phyloP scores from a whole-genome alignment of 2,329 filamentous ascomycete species.

The Sclerotinia spermophila region DNA sequence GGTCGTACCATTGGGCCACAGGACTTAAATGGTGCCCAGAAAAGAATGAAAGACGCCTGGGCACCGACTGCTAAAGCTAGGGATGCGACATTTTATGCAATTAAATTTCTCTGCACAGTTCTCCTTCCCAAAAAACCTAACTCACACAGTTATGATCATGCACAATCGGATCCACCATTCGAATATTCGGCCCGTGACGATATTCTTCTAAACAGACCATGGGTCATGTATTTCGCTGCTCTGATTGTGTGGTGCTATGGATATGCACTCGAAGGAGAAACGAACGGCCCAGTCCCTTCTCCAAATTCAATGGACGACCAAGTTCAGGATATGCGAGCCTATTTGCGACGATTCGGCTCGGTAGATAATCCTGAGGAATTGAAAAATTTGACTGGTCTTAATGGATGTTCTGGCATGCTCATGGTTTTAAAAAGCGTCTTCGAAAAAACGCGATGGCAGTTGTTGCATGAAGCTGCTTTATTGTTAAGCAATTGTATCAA shows the following conservation, averaged over 20 bases:
- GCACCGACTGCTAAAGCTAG: constrained; percentile 82
- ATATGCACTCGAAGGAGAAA: constrained; percentile 80
- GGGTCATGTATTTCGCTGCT: constrained; percentile 91
- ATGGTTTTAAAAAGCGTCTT: constrained; percentile 81
- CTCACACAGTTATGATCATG: constrained; percentile 29
- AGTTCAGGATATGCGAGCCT: constrained; percentile 73
- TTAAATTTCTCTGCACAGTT: constrained; percentile 85
- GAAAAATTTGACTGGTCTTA: constrained; percentile 68
- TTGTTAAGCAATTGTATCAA: constrained; percentile 78
- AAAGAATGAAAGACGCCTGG: constrained; percentile 85
- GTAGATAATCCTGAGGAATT: constrained; percentile 75
- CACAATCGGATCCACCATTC: constrained; percentile 38
- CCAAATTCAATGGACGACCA: constrained; percentile 60
- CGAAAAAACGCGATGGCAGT: constrained; percentile 80
- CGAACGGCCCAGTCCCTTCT: constrained; percentile 45
- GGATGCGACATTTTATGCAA: constrained; percentile 87
- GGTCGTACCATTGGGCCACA: constrained; percentile 79
- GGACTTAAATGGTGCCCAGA: constrained; percentile 74
- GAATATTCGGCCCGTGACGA: constrained; percentile 83
- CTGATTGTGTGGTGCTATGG: constrained; percentile 96
- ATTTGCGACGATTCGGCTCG: constrained; percentile 67
- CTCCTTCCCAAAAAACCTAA: constrained; percentile 57
- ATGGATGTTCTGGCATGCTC: constrained; percentile 76
- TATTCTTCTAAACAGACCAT: constrained; percentile 83
- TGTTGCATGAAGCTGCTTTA: constrained; percentile 81